phyloP scores from a whole-genome alignment of 805 yeast species.

The Myxozyma geophila region DNA sequence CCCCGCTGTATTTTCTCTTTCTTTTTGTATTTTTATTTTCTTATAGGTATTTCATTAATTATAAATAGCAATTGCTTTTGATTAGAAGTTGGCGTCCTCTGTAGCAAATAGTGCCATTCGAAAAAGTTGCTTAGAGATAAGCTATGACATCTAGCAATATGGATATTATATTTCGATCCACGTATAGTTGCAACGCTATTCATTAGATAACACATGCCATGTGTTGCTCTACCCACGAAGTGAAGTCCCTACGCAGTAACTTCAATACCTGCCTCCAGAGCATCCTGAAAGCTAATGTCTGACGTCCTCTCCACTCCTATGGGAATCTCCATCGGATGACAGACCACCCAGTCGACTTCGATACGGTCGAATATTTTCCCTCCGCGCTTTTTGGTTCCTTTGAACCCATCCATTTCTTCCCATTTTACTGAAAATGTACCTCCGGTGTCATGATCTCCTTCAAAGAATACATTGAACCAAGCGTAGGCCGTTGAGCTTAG shows the following conservation, averaged over 20 bases:
- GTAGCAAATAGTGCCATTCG: too few species aligned
- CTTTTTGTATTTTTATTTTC: neutral
- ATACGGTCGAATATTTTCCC: constrained; percentile 56
- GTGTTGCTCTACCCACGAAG: neutral
- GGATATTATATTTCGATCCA: neutral
- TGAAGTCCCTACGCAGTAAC: too few species aligned
- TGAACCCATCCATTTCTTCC: constrained; percentile 68
- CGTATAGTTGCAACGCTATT: neutral
- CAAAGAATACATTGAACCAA: constrained; percentile 55
- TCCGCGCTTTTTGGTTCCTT: constrained; percentile 64
- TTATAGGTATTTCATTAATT: too few species aligned
- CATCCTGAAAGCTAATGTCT: neutral
- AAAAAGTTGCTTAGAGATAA: too few species aligned
- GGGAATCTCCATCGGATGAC: constrained; percentile 16
- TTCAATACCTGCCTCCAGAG: neutral
- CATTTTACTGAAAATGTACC: constrained; percentile 45
- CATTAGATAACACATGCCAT: neutral
- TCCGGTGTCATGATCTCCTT: constrained; percentile 42
- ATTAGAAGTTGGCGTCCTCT: too few species aligned
- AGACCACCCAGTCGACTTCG: constrained; percentile 48
- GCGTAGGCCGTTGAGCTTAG: constrained; percentile 42
- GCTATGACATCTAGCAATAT: too few species aligned
- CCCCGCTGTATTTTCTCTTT: neutral
- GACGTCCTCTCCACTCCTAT: neutral
- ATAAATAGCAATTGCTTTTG: too few species aligned